phyloP scores from a whole-genome alignment of 1,284 basidiomycete species.

The Malassezia sp. region DNA sequence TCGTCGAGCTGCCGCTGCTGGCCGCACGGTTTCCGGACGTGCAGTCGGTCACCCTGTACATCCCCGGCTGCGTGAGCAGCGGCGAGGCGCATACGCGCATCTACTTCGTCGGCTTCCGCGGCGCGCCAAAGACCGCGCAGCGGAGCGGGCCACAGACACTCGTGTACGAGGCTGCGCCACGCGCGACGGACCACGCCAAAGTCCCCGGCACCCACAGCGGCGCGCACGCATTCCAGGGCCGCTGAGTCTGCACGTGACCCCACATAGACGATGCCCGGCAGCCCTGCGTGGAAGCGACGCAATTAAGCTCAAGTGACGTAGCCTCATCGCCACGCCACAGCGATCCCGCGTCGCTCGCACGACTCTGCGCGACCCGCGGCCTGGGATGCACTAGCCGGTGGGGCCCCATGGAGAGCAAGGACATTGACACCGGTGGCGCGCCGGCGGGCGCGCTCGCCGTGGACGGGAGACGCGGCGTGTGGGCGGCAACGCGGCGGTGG shows the following conservation, averaged over 20 bases:
- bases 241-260: too few species aligned
- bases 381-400: too few species aligned
- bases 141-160: conserved; percentile 27
- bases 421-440: too few species aligned
- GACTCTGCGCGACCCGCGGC: too few species aligned
- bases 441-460: too few species aligned
- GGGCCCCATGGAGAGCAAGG: too few species aligned
- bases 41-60: conserved; percentile 29
- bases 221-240: conserved; percentile 14
- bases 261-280: neutral
- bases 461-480: too few species aligned
- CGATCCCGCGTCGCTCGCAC: too few species aligned
- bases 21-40: conserved; percentile 38
- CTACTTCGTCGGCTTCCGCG: conserved; percentile 39
- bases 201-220: conserved; percentile 19
- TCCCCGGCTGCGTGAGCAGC: conserved; percentile 22
- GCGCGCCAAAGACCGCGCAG: conserved; percentile 14
- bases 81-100: conserved; percentile 20
- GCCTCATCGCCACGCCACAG: too few species aligned
- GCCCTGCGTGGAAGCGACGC: neutral
- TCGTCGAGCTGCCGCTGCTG: conserved; percentile 34
- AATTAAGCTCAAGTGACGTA: neutral
- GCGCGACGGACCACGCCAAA: conserved; percentile 35
- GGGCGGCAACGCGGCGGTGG: too few species aligned
- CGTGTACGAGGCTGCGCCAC: conserved; percentile 41